Base-by-base conservation (phyloP, 768 basidiomycete species). In the Hysterangium stoloniferum region DNA sequence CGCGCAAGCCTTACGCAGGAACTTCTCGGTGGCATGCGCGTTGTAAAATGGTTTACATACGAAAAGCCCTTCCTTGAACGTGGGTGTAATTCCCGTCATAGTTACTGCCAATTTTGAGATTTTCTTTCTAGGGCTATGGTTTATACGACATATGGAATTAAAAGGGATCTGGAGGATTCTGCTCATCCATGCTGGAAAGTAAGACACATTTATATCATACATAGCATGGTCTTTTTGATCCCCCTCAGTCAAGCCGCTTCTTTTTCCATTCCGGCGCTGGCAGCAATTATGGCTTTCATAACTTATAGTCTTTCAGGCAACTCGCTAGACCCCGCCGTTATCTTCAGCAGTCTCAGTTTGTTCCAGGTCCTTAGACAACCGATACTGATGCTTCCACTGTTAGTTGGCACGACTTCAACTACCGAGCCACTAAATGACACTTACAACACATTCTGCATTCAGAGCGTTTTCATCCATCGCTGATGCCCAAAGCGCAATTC, bases 41-140 rank as follows among this genome's bases (percentile, higher is more conserved):
- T 84, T n/a, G 78, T 87, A 46, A 86, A 85, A 62, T 84, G 80
- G 58, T 87, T 87, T 61, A 80, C 77, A 24, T 86, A 84, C 55
- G 85, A 87, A 64, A 56, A 70, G 1, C 80, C 84, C 0, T 86
- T 84, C 64, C 62, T 84, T 37, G 70, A 78, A 54, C 71, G 84
- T 82, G 54, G 62, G 73, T 64, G 4, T 2, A 44, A 8, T 2
- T 48, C 11, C 29, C 31, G 19, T 54, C 35, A 17, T 51, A 7
- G 9, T 31, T 34, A 24, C 15, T 25, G 28, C 22, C n/a, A 22
- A 29, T 31, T 31, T 34, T 6, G 38, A 22, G 12, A 8, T 9
- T 8, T 41, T 41, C 27, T 33, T 33, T 34, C 6, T 50, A 83
- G 81, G 78, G 12, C 77, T 85, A 22, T 71, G 68, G 44, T 67